Conservation (phyloP, 257 asterid genomes). For the Solanum neorickii region DNA sequence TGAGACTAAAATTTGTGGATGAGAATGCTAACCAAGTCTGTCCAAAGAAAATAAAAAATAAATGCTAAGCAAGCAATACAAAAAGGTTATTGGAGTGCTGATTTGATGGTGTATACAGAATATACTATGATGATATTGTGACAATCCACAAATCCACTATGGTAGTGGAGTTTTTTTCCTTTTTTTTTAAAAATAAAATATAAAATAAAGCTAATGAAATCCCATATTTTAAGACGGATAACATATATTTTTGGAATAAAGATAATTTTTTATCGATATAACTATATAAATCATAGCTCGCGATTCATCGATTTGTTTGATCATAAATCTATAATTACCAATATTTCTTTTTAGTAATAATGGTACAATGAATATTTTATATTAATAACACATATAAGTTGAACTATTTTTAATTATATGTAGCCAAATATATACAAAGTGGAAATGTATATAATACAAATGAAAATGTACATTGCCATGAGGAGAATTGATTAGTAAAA, state of each 20-base stretch:
- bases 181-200: background rate
- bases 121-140: background rate
- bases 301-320: background rate
- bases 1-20: background rate
- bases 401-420: background rate
- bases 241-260: background rate
- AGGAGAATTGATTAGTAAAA: background rate
- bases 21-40: background rate
- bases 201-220: background rate
- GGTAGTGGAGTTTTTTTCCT: background rate
- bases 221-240: accelerated
- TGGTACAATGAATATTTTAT: background rate
- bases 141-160: background rate
- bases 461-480: background rate
- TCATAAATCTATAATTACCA: background rate
- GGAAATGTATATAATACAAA: background rate
- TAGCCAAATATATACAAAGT: background rate
- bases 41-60: background rate
- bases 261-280: background rate
- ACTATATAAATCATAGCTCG: background rate
- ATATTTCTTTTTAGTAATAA: background rate
- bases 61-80: background rate
- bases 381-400: background rate
- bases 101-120: background rate
- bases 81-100: background rate